A percentile compares a stretch with the other conserved stretches of the same genome.
These are phyloP conservation scores for Periconia sp. DNA, from an alignment of 2,329 filamentous ascomycete species.

Conservation along the genomic window DNA sequence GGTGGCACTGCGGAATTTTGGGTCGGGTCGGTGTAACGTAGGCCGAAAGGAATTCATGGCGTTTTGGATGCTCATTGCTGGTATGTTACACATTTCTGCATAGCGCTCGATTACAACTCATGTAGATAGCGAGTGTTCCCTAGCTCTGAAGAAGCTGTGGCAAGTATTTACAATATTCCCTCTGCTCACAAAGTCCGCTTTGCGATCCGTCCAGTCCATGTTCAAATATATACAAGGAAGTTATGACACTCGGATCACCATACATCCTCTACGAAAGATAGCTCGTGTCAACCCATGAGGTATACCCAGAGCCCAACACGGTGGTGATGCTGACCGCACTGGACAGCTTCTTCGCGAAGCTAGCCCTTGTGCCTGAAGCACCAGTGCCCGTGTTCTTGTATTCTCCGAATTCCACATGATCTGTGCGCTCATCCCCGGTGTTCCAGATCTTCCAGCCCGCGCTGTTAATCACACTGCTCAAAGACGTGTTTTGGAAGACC, in stretches of 20 bases:
- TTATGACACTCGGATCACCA: too few relatives aligned
- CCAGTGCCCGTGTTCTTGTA: conserved; percentile 66
- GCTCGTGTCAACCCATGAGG: conserved; percentile 36
- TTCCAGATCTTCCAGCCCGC: conserved; percentile 67
- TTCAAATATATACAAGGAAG: neutral
- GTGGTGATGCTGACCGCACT: conserved; percentile 51
- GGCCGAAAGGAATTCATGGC: too few relatives aligned
- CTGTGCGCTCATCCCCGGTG: conserved; percentile 54
- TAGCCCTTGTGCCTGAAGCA: conserved; percentile 59
- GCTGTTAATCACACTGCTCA: conserved; percentile 63
- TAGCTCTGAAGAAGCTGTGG: too few relatives aligned
- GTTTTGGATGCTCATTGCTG: too few relatives aligned
- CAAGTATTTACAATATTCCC: too few relatives aligned
- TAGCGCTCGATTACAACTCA: too few relatives aligned
- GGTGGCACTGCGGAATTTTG: too few relatives aligned
- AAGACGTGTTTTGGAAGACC: conserved; percentile 57
- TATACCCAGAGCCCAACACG: conserved; percentile 51
- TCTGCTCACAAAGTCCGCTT: too few relatives aligned
- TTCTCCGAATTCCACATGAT: conserved; percentile 60
- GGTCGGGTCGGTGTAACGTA: too few relatives aligned
- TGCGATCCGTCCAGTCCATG: too few relatives aligned
- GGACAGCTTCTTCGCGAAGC: conserved; percentile 52
- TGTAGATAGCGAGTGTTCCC: too few relatives aligned
- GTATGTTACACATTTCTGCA: too few relatives aligned
- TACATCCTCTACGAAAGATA: conserved; percentile 24